Base-by-base conservation (phyloP, 2,329 filamentous ascomycete species). In the Ceratocystis huliohia region DNA sequence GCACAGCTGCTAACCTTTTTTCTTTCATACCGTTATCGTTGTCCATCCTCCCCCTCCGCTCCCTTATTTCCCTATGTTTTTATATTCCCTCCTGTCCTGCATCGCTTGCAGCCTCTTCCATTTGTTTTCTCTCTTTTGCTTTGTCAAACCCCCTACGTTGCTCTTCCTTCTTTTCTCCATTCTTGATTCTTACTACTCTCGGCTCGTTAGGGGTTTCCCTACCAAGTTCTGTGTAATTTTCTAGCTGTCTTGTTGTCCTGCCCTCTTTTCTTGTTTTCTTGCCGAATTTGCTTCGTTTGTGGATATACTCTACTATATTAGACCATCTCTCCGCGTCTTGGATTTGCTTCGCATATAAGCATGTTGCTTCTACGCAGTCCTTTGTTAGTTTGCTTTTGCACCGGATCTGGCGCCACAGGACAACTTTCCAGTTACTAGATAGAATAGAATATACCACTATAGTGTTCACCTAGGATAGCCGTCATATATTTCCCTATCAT, bases 371-470 rank as follows among this genome's bases (percentile, higher is more conserved):
- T 20, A n/a, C 56, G 30, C 30, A 20, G 15, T 59, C 56, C 8
- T 41, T 30, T 59, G 56, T n/a, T 37, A 59, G 56, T 59, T 33
- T 37, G 56, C 28, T 37, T 41, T 33, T n/a, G 28, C 56, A 37
- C 33, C 15, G 17, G 17, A 59, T 59, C 56, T 59, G 13, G 28
- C 28, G 17, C 30, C 28, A 59, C 17, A 37, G 56, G 56, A 59
- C 41, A 46, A 53, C 48, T 25, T 41, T 41, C 44, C 22, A 50
- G 61, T 17, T 50, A 20, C 61, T 50, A 63, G 44, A 63, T 63
- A 63, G 61, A 63, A 63, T 63, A 63, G 61, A 63, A 63, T 63
- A 62, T 63, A 63, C 61, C 61, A 46, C 41, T 63, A 48, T 46
- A 46, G 53, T 65, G 30, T 59, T 59, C 10, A 13, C 37, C 37